Conservation (phyloP, 495 filamentous ascomycete genomes). For the Lophiotrema nucula region DNA sequence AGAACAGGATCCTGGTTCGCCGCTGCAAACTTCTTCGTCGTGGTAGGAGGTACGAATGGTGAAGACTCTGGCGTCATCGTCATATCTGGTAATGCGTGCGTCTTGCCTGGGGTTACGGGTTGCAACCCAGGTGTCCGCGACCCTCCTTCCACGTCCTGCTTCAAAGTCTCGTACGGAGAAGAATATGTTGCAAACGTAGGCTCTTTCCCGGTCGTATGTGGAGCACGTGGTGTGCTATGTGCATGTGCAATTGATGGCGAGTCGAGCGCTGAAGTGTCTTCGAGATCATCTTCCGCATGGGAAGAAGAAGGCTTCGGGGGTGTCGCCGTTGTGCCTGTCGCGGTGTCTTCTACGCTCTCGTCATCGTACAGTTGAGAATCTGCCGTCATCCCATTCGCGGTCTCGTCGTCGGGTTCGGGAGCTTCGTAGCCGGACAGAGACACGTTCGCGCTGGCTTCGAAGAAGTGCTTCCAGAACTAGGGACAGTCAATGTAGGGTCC, state of each 20-base stretch:
- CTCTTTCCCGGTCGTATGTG: slow-evolving; percentile 38
- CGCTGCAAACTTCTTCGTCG: slow-evolving; percentile 15
- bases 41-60: slow-evolving; percentile 39
- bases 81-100: slow-evolving; percentile 53
- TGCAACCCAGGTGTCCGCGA: slow-evolving; percentile 33
- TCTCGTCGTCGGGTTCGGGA: slow-evolving; percentile 53
- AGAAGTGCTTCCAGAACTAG: slow-evolving; percentile 98
- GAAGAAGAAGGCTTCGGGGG: slow-evolving; percentile 34
- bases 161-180: slow-evolving; percentile 66
- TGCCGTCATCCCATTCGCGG: slow-evolving; percentile 50
- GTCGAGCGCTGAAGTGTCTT: slow-evolving; percentile 56
- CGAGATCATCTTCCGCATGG: slow-evolving; percentile 38
- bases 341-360: slow-evolving; percentile 37
- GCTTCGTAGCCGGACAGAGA: slow-evolving; percentile 96
- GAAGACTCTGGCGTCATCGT: slow-evolving; percentile 50
- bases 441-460: slow-evolving; percentile 96
- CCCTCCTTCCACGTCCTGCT: slow-evolving; percentile 52
- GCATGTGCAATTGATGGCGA: slow-evolving; percentile 50
- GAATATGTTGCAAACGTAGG: slow-evolving; percentile 59
- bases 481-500: neutral
- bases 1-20: slow-evolving; percentile 66
- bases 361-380: slow-evolving; percentile 43
- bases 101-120: slow-evolving; percentile 45
- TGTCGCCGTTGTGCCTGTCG: slow-evolving; percentile 33
- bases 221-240: slow-evolving; percentile 41